These are phyloP conservation scores for Mycocentrospora acerina DNA, from an alignment of 2,329 filamentous ascomycete genomes.

Conservation along the genomic window DNA sequence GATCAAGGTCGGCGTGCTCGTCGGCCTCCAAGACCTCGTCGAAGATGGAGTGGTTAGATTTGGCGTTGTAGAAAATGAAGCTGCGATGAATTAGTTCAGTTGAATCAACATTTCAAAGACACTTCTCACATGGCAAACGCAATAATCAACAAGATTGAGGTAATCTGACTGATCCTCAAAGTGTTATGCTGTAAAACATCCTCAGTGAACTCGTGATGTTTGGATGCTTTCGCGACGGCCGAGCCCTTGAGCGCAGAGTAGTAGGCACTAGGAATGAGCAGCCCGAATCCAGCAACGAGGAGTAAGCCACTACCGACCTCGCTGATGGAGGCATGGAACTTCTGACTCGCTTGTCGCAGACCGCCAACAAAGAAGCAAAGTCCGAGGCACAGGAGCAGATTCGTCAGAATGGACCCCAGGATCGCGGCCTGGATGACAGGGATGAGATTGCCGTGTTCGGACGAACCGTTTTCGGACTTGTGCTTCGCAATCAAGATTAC, in stretches of 20 bases:
- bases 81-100: constrained; percentile 59
- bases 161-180: constrained; percentile 39
- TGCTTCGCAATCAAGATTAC: constrained; percentile 66
- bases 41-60: constrained; percentile 76
- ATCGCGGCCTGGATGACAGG: constrained; percentile 84
- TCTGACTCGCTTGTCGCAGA: constrained; percentile 65
- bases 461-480: constrained; percentile 42
- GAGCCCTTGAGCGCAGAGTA: constrained; percentile 48
- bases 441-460: constrained; percentile 43
- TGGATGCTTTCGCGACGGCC: constrained; percentile 25
- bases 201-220: constrained; percentile 36
- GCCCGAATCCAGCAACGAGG: constrained; percentile 68
- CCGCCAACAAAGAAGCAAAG: constrained; percentile 80
- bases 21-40: constrained; percentile 72
- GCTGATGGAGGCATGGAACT: constrained; percentile 73
- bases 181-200: constrained; percentile 36
- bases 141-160: constrained; percentile 39
- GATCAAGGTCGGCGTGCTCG: constrained; percentile 66
- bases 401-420: constrained; percentile 77
- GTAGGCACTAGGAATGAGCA: constrained; percentile 38
- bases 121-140: constrained; percentile 54
- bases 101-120: constrained; percentile 52
- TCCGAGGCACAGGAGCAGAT: constrained; percentile 76
- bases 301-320: constrained; percentile 78
- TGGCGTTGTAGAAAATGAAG: constrained; percentile 70